Base-by-base conservation (phyloP, 202 grass and related monocot genomes). In the Tripidium arundinaceum region DNA sequence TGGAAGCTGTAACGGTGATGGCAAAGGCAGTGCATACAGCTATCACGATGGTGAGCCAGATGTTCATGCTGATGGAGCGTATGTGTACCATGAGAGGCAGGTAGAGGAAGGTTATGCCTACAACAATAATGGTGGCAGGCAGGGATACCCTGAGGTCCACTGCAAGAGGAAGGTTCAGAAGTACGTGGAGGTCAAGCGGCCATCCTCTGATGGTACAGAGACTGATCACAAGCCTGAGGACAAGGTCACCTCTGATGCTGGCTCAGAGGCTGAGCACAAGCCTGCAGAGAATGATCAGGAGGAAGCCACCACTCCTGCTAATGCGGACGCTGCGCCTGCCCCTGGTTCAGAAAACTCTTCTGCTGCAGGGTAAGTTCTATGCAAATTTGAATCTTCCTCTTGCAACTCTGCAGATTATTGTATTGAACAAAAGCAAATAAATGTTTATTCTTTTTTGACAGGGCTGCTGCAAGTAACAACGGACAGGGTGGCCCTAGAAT, bases 281-380 rank as follows among this genome's bases (percentile, higher is more conserved):
- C n/a, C 70, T 84, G 75, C 22, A 19, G 41, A 45, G 18, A 49
- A 14, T 4, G 52, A 29, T 68, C 50, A 84, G 62, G 24, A 42
- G 1, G 57, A 46, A 14, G 21, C 55, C 14, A 26, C n/a, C 34
- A 45, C 0, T 70, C 15, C 54, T 19, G 64, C 15, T 10, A 47
- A 65, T 71, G 64, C 5, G 5, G 26, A 37, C 0, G 37, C 11
- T 1, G 18, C 14, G 21, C 65, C 82, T 26, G 46, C 13, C 25
- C 65, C 82, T 77, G 87, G 28, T 67, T 81, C 78, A 60, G 57
- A 88, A 14, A 76, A 65, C 0, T 65, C 71, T 57, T 57, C 52
- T 24, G 8, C n/a, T 60, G 15, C 72, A 6, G 78, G 47, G 78
- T 81, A 78, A 21, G 70, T 45, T 42, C 1, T 19, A 27, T 61